A percentile compares a stretch with the other conserved stretches of the same genome.
Conservation (phyloP, 352 stramenopile species). For the Phytophthora crassamura region DNA sequence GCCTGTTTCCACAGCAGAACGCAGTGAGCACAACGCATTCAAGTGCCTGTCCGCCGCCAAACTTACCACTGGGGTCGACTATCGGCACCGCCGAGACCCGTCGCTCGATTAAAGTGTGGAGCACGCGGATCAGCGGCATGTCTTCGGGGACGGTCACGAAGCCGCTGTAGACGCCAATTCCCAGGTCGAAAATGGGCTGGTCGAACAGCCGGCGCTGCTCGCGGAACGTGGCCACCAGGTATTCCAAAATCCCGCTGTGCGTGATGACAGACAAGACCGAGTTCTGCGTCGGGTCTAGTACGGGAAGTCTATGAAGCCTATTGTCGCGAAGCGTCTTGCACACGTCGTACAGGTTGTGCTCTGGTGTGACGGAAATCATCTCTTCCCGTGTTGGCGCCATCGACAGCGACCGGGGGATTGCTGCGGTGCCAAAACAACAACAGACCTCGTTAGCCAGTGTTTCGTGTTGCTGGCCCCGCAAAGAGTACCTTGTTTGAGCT, state of each 20-base stretch:
- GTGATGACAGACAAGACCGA: slow-evolving; percentile 94
- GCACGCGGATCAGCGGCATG: slow-evolving; percentile 94
- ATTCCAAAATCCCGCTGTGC: slow-evolving; percentile 95
- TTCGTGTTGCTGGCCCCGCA: too few species aligned
- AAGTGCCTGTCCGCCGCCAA: neutral
- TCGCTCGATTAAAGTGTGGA: slow-evolving; percentile 87
- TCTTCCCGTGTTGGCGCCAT: slow-evolving; percentile 65
- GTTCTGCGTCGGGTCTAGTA: slow-evolving; percentile 94
- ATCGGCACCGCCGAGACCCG: slow-evolving; percentile 87
- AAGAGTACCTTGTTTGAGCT: slow-evolving; percentile 4
- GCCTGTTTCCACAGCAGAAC: slow-evolving; percentile 36
- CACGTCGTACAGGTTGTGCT: slow-evolving; percentile 91
- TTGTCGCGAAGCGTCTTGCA: slow-evolving; percentile 89
- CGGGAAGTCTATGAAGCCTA: slow-evolving; percentile 94
- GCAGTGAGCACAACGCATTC: slow-evolving; percentile 10
- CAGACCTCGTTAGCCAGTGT: slow-evolving; percentile 26
- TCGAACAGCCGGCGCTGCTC: slow-evolving; percentile 97
- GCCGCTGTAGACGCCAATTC: slow-evolving; percentile 95
- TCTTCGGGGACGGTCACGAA: slow-evolving; percentile 94
- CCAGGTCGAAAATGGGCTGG: slow-evolving; percentile 95
- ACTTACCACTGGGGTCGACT: slow-evolving; percentile 81
- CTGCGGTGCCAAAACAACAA: slow-evolving; percentile 54
- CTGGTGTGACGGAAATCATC: slow-evolving; percentile 86
- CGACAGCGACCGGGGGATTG: slow-evolving; percentile 85
- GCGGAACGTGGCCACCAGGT: slow-evolving; percentile 96